Evolutionary conservation across 2,329 filamentous ascomycete genomes (phyloP), one percentile per base, ranked within the genome.

Genomic region (Stemphylium beticola): DNA sequence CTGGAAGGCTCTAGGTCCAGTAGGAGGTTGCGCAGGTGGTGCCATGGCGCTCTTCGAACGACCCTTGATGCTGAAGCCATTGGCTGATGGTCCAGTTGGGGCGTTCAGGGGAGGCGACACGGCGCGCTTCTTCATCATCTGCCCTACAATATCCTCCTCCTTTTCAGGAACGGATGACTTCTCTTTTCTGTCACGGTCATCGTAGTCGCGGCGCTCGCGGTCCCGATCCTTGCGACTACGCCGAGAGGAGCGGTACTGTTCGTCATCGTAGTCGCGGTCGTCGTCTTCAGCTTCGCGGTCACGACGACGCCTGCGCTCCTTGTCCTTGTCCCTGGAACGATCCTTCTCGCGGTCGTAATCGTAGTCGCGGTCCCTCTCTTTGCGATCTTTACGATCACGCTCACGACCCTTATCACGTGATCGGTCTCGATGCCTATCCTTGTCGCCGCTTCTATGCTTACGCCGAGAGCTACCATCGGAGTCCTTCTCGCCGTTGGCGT

Each of bases 301-400:
- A 22, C 82, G 83, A 24, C 79, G 81, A 3, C 82, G 81, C 54
- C 79, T 80, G 29, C 81, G 81, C 15, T 79, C 72, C 42, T 64
- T 64, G 46, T 74, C 72, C 47, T 73, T 74, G 12, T 74, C 72
- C 11, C 69, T 67, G 8, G 65, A 68, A n/a, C 69, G 64, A 37
- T 73, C 67, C 49, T 72, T 64, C 40, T 71, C 68, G 11, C 69
- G 65, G 26, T 73, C 67, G 49, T 72, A 65, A 41, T 71, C 68
- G 33, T 79, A 74, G 12, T 83, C 81, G 73, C 68, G 67, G 7
- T 84, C 81, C 53, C 80, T 80, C 37, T 89, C 85, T 60, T 64
- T 67, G 22, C 82, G 82, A n/a, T 71, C 67, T 24, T 62, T 66
- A 31, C 66, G 67, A 26, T 76, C 72, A 15, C 69, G 62, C 9